These are phyloP conservation scores for Hyaloperonospora arabidopsidis DNA, from an alignment of 352 stramenopile species.

Conservation along the genomic window DNA sequence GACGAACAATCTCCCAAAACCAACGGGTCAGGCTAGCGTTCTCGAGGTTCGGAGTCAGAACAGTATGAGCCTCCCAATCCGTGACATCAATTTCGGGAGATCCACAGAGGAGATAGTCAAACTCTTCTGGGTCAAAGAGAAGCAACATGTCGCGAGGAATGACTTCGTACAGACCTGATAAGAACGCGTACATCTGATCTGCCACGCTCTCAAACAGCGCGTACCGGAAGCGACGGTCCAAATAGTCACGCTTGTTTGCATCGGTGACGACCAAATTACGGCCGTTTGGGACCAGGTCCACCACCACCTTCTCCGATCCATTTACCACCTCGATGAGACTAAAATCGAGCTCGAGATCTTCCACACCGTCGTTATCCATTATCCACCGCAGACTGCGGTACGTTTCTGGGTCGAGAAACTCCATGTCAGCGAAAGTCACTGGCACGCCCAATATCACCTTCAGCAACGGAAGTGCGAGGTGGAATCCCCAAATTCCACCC, in stretches of 20 bases:
- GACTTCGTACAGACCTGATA: constrained; percentile 95
- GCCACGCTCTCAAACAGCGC: constrained; percentile 51
- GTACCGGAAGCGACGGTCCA: constrained; percentile 79
- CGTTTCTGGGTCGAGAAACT: constrained; percentile 53
- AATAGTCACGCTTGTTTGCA: constrained; percentile 90
- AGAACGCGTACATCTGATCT: constrained; percentile 48
- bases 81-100: constrained; percentile 92
- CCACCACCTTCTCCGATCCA: constrained; percentile 27
- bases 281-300: constrained; percentile 43
- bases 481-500: constrained; percentile 87
- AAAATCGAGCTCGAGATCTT: constrained; percentile 56
- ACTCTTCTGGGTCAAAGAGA: constrained; percentile 94
- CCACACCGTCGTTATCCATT: constrained; percentile 43
- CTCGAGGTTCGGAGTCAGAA: constrained; percentile 40
- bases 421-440: constrained; percentile 89
- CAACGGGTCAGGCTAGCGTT: constrained; percentile 42
- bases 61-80: constrained; percentile 91
- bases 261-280: constrained; percentile 85
- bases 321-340: constrained; percentile 35
- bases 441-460: constrained; percentile 96
- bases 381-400: constrained; percentile 53
- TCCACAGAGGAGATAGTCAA: constrained; percentile 95
- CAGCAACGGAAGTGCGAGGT: constrained; percentile 92
- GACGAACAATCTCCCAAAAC: constrained; percentile 96
- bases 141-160: constrained; percentile 88